Evolutionary conservation across 2,329 filamentous ascomycete species (phyloP).

Genomic region (Phialophora tarda): DNA sequence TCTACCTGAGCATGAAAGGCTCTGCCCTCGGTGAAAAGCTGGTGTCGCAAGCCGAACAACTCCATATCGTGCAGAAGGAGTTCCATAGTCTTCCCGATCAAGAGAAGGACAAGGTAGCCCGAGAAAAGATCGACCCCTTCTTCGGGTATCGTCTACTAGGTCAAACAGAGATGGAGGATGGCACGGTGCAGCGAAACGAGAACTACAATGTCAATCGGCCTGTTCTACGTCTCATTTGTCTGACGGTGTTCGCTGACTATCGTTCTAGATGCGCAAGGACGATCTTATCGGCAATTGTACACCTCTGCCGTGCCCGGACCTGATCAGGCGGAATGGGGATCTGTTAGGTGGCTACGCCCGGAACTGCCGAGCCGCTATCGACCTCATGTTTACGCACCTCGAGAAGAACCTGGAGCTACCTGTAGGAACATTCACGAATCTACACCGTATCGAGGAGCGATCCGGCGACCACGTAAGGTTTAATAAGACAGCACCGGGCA

Average conservation of each 20-base stretch:
- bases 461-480: constrained; percentile 16
- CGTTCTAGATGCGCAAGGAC: constrained; percentile 17
- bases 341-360: constrained; percentile 12
- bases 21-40: constrained; percentile 18
- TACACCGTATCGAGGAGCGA: constrained; percentile 15
- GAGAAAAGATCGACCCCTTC: constrained; percentile 21
- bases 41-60: constrained; percentile 14
- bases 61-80: constrained; percentile 15
- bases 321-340: constrained; percentile 17
- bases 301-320: constrained; percentile 18
- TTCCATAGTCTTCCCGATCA: constrained; percentile 11
- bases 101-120: constrained; percentile 1
- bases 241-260: not conserved
- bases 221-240: not conserved
- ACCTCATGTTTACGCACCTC: constrained; percentile 17
- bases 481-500: constrained; percentile 9
- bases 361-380: constrained; percentile 19
- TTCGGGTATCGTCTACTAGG: constrained; percentile 16
- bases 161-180: constrained; percentile 7
- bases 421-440: constrained; percentile 8
- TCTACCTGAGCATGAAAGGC: constrained; percentile 21
- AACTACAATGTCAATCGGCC: constrained; percentile 15
- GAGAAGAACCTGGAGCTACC: constrained; percentile 17
- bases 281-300: constrained; percentile 17
- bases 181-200: constrained; percentile 9